Evolutionary conservation across 2,329 filamentous ascomycete species (phyloP).

Genomic region (Hypocreales sp.): DNA sequence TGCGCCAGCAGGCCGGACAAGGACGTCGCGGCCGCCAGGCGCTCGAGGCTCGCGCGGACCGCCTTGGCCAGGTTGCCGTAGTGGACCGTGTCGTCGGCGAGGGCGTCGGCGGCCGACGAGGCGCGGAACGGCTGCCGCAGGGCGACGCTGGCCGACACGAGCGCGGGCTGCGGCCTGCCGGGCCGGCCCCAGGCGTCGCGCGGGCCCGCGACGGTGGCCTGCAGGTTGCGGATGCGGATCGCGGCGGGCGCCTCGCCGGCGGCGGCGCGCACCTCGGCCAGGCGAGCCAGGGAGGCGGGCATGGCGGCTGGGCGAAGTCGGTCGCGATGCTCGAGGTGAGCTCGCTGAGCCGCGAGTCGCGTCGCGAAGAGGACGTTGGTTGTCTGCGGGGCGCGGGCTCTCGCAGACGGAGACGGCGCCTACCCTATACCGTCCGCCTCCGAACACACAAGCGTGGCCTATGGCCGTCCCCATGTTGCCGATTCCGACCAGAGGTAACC

Average conservation of each 20-base stretch:
- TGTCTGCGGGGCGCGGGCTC: too few relatives aligned
- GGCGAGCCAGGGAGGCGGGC: conserved; percentile 8
- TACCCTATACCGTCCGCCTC: too few relatives aligned
- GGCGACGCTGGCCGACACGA: conserved; percentile 43
- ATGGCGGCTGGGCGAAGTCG: conserved; percentile 5
- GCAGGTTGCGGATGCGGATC: conserved; percentile 48
- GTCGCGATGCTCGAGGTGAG: too few relatives aligned
- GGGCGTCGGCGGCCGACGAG: conserved; percentile 41
- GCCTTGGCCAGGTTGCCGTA: conserved; percentile 58
- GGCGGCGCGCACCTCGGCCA: conserved; percentile 9
- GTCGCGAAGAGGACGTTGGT: too few relatives aligned
- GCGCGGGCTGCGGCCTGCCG: conserved; percentile 42
- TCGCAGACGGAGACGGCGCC: too few relatives aligned
- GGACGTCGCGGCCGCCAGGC: conserved; percentile 6
- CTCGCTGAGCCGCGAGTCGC: too few relatives aligned
- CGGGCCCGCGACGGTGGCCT: conserved; percentile 37
- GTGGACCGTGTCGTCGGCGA: conserved; percentile 58
- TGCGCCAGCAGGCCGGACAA: conserved; percentile 13
- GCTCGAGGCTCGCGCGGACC: conserved; percentile 32
- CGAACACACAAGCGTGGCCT: too few relatives aligned
- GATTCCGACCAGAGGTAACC: too few relatives aligned
- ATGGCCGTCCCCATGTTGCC: too few relatives aligned
- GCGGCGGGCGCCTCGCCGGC: conserved; percentile 20
- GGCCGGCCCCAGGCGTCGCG: conserved; percentile 53
- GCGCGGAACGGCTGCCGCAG: conserved; percentile 39